Base-by-base conservation (phyloP, 352 stramenopile genomes). In the Pythium sukuiense region DNA sequence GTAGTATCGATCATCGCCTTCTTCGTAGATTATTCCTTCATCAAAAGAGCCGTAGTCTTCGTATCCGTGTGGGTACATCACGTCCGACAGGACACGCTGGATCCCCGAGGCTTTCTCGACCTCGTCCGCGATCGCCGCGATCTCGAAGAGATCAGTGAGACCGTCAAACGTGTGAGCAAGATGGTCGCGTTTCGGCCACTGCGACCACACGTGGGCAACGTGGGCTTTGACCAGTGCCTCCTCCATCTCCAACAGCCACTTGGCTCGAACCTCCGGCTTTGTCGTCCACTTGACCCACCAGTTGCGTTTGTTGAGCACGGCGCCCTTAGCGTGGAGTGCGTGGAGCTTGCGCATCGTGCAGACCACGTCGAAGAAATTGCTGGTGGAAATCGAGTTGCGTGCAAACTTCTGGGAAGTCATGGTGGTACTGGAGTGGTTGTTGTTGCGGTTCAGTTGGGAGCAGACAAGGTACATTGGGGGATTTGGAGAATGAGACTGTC, bases 231-330 rank as follows among this genome's bases (percentile, higher is more conserved):
- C 59, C 7, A 76, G 26, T 20, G 41, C 3, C n/a, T 61, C 54
- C 14, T 65, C 30, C 27, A 73, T 60, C 57, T 73, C 66, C 14
- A 66, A 35, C 39, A 81, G 55, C 39, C 81, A 70, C 32, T 62
- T 61, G 18, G 16, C 32, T 7, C 64, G 57, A 1, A 65, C 56
- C 6, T 65, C 63, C 26, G 60, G 57, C 13, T 59, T 63, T 14
- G 54, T 53, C 18, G 29, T 43, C 58, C 65, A 71, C 59, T 71
- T 71, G 58, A 30, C n/a, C n/a, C n/a, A n/a, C n/a, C n/a, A n/a
- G n/a, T n/a, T n/a, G n/a, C n/a, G n/a, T n/a, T n/a, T n/a, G 45
- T 71, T 56, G 4, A 71, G 52, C 13, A 71, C 33, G 18, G 65
- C 65, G 30, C 67, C 66, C 29, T 77, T 57, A 2, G 59, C 72